Evolutionary conservation across 1,139 yeast species (phyloP).

Genomic region (Sugiyamaella grinbergsii): DNA sequence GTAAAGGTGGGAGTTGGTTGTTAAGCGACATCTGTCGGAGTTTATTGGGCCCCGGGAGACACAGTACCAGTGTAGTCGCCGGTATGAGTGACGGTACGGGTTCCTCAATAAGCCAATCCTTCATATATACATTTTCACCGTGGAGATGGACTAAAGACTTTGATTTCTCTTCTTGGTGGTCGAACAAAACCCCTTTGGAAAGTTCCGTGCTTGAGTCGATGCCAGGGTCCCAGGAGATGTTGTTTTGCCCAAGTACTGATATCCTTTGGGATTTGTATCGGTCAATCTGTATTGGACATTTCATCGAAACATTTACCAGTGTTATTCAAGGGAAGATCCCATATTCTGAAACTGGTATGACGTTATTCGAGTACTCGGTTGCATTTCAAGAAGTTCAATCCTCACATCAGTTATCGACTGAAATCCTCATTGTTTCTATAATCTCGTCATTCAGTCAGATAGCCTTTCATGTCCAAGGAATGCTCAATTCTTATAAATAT

Average conservation of each 20-base stretch:
- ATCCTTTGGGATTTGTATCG: constrained; percentile 67
- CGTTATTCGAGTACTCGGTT: constrained; percentile 71
- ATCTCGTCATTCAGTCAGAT: constrained; percentile 59
- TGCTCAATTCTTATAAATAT: constrained; percentile 54
- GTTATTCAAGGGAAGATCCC: constrained; percentile 62
- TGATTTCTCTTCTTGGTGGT: constrained; percentile 5
- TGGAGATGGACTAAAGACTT: constrained; percentile 2
- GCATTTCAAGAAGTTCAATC: constrained; percentile 72
- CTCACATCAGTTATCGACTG: constrained; percentile 55
- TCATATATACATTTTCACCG: constrained; percentile 3
- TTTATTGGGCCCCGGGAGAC: too few species aligned
- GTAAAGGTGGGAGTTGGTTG: constrained; percentile 11
- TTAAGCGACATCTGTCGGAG: background rate
- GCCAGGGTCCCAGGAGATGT: background rate
- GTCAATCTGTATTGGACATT: constrained; percentile 62
- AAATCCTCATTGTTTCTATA: constrained; percentile 54
- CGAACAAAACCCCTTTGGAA: too few species aligned
- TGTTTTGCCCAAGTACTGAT: constrained; percentile 40
- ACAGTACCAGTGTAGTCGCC: background rate
- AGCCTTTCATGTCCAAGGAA: constrained; percentile 59
- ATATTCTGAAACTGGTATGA: constrained; percentile 65
- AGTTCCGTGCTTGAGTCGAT: too few species aligned
- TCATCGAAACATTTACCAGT: constrained; percentile 69
- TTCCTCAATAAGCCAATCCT: background rate
- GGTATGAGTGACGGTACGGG: background rate